Percentiles rank a stretch among this genome's conserved stretches.
Conservation (phyloP, 257 asterid genomes). For the Galeopsis tetrahit region DNA sequence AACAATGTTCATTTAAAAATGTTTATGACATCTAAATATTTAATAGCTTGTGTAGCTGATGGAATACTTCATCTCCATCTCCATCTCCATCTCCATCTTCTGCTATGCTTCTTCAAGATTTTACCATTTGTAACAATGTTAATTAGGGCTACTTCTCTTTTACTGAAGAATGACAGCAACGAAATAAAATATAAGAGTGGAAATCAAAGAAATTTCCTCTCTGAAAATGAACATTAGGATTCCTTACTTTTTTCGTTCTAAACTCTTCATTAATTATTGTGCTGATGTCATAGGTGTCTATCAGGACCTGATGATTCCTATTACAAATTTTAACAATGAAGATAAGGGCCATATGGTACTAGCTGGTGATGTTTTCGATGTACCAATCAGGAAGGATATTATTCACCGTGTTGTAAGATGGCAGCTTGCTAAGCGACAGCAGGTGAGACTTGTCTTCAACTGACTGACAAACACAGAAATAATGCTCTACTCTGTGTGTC, state of each 20-base stretch:
- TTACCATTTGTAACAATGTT: not conserved
- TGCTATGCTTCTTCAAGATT: not conserved
- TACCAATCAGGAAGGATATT: slow-evolving; percentile 89
- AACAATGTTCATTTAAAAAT: not conserved
- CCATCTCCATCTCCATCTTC: not conserved
- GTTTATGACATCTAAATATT: not conserved
- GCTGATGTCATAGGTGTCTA: slow-evolving; percentile 57
- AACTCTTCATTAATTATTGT: slow-evolving; percentile 32
- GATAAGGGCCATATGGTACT: slow-evolving; percentile 86
- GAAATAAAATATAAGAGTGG: not conserved
- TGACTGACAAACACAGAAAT: not conserved
- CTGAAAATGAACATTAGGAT: not conserved
- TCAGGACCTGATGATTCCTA: slow-evolving; percentile 82
- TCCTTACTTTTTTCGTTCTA: slow-evolving; percentile 7
- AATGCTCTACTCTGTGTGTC: not conserved
- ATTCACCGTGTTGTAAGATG: slow-evolving; percentile 97
- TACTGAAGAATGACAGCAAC: no score
- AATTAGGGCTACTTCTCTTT: not conserved
- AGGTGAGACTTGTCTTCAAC: slow-evolving; percentile 48
- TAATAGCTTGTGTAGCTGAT: not conserved
- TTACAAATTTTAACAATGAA: slow-evolving; percentile 75
- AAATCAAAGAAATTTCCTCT: not conserved
- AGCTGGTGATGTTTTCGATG: slow-evolving; percentile 93
- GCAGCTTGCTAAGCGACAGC: slow-evolving; percentile 97
- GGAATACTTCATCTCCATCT: not conserved